Conservation (phyloP, 2,329 filamentous ascomycete species). For the Fusarium staphyleae region DNA sequence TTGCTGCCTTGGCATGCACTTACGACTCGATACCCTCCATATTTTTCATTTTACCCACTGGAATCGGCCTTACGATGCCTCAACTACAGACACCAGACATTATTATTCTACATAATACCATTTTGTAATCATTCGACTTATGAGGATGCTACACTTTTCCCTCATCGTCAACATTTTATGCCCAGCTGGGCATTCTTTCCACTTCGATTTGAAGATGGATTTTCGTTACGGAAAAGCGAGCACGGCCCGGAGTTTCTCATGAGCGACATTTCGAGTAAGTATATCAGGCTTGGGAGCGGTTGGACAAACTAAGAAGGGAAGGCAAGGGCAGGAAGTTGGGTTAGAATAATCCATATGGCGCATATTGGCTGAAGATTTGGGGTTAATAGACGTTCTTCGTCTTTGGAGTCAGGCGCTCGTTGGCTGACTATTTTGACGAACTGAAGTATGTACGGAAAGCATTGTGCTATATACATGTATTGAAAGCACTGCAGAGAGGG, state of each 20-base stretch:
- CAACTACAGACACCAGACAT: conserved; percentile 6
- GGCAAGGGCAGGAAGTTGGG: conserved; percentile 5
- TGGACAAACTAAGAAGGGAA: neutral
- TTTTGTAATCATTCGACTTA: conserved; percentile 22
- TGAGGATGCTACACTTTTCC: conserved; percentile 1
- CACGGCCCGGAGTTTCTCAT: conserved; percentile 36
- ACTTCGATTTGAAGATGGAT: conserved; percentile 12
- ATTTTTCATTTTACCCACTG: conserved; percentile 2
- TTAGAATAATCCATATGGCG: conserved; percentile 1
- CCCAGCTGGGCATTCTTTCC: conserved; percentile 4
- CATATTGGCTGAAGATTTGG: neutral
- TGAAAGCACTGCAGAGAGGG: neutral
- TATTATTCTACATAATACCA: conserved; percentile 9
- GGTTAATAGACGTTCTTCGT: neutral
- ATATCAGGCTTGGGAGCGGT: conserved; percentile 6
- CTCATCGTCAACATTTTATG: conserved; percentile 1
- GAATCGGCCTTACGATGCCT: neutral
- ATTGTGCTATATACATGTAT: neutral
- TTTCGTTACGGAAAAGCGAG: conserved; percentile 28
- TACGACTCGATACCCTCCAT: conserved; percentile 41
- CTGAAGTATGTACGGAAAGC: neutral
- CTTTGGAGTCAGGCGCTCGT: neutral
- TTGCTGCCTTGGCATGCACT: conserved; percentile 25
- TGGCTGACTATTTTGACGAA: neutral
- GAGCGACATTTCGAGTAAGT: conserved; percentile 19